A percentile compares a stretch with the other conserved stretches of the same genome.
These are phyloP conservation scores for Rhizopogon salebrosus DNA, from an alignment of 768 basidiomycete species.

Conservation along the genomic window DNA sequence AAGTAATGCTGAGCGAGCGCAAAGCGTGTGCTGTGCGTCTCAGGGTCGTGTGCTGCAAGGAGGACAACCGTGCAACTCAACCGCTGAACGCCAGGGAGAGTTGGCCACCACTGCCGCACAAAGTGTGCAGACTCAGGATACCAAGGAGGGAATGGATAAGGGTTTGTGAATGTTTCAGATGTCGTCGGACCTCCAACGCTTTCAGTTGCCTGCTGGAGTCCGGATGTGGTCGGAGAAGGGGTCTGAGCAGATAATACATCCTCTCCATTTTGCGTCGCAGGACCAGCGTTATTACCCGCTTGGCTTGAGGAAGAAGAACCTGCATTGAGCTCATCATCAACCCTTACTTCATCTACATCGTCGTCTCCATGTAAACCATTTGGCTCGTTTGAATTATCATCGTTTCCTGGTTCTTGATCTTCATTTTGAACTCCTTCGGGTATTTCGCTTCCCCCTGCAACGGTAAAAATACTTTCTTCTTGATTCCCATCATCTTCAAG, in stretches of 20 bases:
- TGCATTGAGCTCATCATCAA: slow-evolving; percentile 5
- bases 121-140: slow-evolving; percentile 73
- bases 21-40: slow-evolving; percentile 54
- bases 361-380: not conserved
- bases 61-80: slow-evolving; percentile 72
- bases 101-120: slow-evolving; percentile 80
- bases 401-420: not conserved
- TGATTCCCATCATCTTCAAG: not conserved
- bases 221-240: slow-evolving; percentile 3
- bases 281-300: too few species aligned
- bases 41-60: slow-evolving; percentile 56
- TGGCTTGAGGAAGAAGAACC: slow-evolving; percentile 6
- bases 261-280: not conserved
- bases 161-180: slow-evolving; percentile 37
- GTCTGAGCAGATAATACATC: not conserved
- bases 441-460: not conserved
- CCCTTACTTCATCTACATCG: slow-evolving; percentile 7
- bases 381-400: not conserved
- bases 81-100: slow-evolving; percentile 53
- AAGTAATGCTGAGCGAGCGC: slow-evolving; percentile 77
- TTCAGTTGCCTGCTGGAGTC: slow-evolving; percentile 7
- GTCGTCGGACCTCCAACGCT: not conserved
- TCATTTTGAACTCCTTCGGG: not conserved
- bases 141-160: slow-evolving; percentile 65
- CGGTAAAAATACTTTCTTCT: not conserved